Percentiles rank a stretch among this genome's conserved stretches.
Conservation (phyloP, 139 green algal species). For the Dunaliella primolecta region DNA sequence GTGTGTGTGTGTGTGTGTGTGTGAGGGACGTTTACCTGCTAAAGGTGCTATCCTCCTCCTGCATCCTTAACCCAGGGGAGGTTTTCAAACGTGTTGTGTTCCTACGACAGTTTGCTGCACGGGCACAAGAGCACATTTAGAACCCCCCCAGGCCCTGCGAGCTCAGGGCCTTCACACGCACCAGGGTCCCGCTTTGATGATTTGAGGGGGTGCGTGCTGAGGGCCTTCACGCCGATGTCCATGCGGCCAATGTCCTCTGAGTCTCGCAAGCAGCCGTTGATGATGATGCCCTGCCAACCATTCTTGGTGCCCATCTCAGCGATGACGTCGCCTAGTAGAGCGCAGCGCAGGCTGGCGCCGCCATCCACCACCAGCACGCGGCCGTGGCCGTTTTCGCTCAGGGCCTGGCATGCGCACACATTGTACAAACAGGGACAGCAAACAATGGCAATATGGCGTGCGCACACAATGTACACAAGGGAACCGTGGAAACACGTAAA, state of each 20-base stretch:
- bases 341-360: conserved; percentile 81
- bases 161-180: too few species aligned
- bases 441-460: not conserved
- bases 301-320: not conserved
- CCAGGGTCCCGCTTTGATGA: conserved; percentile 77
- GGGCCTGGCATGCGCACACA: too few species aligned
- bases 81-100: too few species aligned
- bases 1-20: too few species aligned
- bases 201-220: conserved; percentile 87
- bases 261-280: conserved; percentile 94
- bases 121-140: too few species aligned
- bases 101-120: too few species aligned
- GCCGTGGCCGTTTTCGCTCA: conserved; percentile 76
- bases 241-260: conserved; percentile 79
- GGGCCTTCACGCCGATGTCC: conserved; percentile 85
- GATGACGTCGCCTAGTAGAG: conserved; percentile 81
- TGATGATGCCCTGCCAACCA: conserved; percentile 77
- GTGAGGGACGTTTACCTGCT: too few species aligned
- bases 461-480: not conserved
- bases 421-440: not conserved
- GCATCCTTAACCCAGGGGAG: too few species aligned
- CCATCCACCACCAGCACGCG: conserved; percentile 92
- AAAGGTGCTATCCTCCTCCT: too few species aligned
- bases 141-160: too few species aligned
- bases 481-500: too few species aligned